Evolutionary conservation across 129 eudicot genomes (phyloP), one percentile per base, ranked within the genome.

Genomic region (Deinandra increscens): DNA sequence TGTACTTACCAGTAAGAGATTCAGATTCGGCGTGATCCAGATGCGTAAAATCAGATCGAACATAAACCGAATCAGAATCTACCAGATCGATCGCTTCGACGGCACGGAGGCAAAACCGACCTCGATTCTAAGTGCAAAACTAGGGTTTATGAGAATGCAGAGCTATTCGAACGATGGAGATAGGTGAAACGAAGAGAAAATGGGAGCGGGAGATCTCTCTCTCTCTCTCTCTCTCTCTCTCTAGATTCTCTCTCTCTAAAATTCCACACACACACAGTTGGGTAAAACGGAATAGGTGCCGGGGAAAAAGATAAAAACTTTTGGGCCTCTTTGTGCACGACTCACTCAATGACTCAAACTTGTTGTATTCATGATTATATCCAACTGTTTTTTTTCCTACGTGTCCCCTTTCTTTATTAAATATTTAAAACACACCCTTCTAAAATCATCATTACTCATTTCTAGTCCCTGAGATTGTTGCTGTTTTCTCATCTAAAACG

Each of bases 261-360:
- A 61, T 69, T 50, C 50, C 12, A 42, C 9, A 71, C 71, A 75
- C 59, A 67, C 46, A 49, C 41, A 46, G 75, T 64, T 78, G n/a
- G 71, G 23, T 62, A 62, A 73, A 54, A 72, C 75, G 79, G 67
- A 74, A 71, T 77, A 78, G 82, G 74, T 78, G 82, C 78, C 78
- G 77, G 71, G 76, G 80, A 51, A 69, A 79, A 61, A 80, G 44
- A 62, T n/a, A 68, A 68, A 69, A 61, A 46, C 53, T 62, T 74
- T 69, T 53, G 75, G 33, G 64, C 56, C 60, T 65, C 23, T 79
- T 55, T 60, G 33, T 69, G 20, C 64, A 48, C 68, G 73, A 53
- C 73, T 53, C 80, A 63, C 18, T 79, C 76, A 68, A 19, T 44
- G 48, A 68, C 62, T 70, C 70, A 22, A 63, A 77, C 75, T 78